Conservation (phyloP, 768 basidiomycete species). For the Neoboletus brunneissimus region DNA sequence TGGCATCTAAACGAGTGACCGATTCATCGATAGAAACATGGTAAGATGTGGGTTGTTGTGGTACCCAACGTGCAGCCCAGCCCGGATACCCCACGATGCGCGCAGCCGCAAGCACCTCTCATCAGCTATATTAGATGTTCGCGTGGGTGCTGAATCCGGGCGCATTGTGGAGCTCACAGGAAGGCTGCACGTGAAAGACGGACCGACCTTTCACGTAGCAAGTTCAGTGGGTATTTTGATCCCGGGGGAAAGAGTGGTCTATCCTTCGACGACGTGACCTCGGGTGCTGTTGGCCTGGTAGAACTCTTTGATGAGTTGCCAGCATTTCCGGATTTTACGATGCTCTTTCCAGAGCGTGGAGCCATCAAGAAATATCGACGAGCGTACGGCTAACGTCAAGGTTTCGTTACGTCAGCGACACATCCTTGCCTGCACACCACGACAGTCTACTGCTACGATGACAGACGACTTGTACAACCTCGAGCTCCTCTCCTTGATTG, state of each 20-base stretch:
- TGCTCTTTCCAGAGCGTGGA: constrained; percentile 55
- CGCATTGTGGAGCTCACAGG: background rate
- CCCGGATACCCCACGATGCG: background rate
- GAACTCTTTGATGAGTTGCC: constrained; percentile 73
- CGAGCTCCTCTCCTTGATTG: constrained; percentile 87
- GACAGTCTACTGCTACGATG: constrained; percentile 46
- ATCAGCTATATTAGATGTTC: background rate
- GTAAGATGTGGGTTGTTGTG: background rate
- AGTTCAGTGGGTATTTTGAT: constrained; percentile 76
- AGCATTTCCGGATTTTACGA: constrained; percentile 87
- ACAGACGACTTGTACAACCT: constrained; percentile 86
- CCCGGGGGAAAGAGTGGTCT: constrained; percentile 78
- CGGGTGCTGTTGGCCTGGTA: constrained; percentile 10
- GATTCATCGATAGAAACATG: background rate
- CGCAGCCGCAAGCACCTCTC: background rate
- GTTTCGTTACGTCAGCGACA: constrained; percentile 22
- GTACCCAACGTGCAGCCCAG: background rate
- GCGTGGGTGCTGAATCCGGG: background rate
- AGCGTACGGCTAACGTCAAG: too few relatives aligned
- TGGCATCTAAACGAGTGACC: constrained; percentile 57
- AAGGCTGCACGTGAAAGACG: background rate
- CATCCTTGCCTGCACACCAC: constrained; percentile 5
- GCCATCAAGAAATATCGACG: constrained; percentile 40
- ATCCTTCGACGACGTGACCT: constrained; percentile 31
- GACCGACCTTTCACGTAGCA: constrained; percentile 73